These are phyloP conservation scores for Globisporangium rhizosaccharum DNA, from an alignment of 352 stramenopile genomes.

Conservation along the genomic window DNA sequence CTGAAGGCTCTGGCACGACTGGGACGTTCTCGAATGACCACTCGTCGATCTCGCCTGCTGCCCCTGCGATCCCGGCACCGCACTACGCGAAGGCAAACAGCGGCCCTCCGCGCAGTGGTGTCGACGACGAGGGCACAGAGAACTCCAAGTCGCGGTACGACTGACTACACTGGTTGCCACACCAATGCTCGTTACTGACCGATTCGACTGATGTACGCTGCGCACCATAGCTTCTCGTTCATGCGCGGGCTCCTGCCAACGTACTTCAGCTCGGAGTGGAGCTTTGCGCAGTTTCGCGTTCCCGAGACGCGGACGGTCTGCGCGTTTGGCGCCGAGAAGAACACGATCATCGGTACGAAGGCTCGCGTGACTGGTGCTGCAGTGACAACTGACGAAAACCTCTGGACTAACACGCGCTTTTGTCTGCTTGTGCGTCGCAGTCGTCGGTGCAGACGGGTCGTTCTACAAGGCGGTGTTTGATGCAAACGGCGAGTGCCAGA, in stretches of 20 bases:
- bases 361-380: background rate
- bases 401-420: background rate
- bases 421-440: slow-evolving; percentile 25
- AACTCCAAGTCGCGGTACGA: slow-evolving; percentile 84
- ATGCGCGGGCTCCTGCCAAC: slow-evolving; percentile 89
- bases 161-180: slow-evolving; percentile 4
- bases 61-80: slow-evolving; percentile 27
- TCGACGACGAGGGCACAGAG: slow-evolving; percentile 77
- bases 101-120: slow-evolving; percentile 30
- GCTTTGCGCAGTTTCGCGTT: slow-evolving; percentile 91
- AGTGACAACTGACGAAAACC: background rate
- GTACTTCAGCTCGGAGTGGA: slow-evolving; percentile 94
- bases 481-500: slow-evolving; percentile 83
- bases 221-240: slow-evolving; percentile 70
- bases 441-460: slow-evolving; percentile 80
- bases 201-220: background rate
- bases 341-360: slow-evolving; percentile 86
- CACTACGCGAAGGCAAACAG: slow-evolving; percentile 39
- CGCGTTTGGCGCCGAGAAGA: slow-evolving; percentile 90
- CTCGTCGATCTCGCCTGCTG: slow-evolving; percentile 45
- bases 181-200: background rate
- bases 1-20: slow-evolving; percentile 49
- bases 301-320: slow-evolving; percentile 89
- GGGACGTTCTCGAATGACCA: slow-evolving; percentile 53
- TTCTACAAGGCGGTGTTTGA: slow-evolving; percentile 90